phyloP scores from a whole-genome alignment of 192 early-diverging fungal species.

The Fimicolochytrium jonesii region DNA sequence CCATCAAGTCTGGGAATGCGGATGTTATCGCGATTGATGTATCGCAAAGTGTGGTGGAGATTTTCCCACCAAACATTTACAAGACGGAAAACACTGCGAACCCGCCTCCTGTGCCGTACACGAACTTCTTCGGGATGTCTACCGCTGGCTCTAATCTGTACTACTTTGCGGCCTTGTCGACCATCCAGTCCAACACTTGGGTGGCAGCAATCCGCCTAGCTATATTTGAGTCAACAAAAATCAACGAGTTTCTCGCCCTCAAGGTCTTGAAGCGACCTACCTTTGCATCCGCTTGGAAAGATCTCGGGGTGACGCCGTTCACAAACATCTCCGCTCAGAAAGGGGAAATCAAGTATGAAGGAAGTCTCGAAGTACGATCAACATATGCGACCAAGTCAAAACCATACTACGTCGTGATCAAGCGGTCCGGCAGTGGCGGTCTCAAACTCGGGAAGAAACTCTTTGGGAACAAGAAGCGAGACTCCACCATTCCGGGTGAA shows the following conservation, averaged over 20 bases:
- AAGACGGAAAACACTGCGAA: conserved; percentile 5
- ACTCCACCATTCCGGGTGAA: conserved; percentile 1
- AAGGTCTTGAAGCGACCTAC: conserved; percentile 25
- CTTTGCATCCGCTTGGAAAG: conserved; percentile 25
- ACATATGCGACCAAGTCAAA: conserved; percentile 34
- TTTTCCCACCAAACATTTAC: conserved; percentile 24
- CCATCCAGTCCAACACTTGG: conserved; percentile 39
- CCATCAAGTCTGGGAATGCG: conserved; percentile 30
- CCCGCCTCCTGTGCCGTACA: conserved; percentile 42
- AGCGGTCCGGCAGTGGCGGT: conserved; percentile 15
- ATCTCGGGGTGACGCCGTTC: conserved; percentile 28
- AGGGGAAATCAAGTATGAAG: conserved; percentile 34
- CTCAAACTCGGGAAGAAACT: conserved; percentile 16
- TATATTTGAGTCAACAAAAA: conserved; percentile 29
- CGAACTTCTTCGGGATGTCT: conserved; percentile 33
- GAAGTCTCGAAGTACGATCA: conserved; percentile 23
- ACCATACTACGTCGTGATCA: conserved; percentile 35
- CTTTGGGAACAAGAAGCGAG: conserved; percentile 33
- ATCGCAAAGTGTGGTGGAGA: conserved; percentile 22
- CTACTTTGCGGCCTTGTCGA: conserved; percentile 30
- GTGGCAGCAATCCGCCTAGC: conserved; percentile 41
- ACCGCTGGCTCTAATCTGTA: conserved; percentile 40
- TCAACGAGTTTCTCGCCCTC: conserved; percentile 38
- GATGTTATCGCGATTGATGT: conserved; percentile 33
- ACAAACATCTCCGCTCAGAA: conserved; percentile 12